Conservation (phyloP, 768 basidiomycete species). For the Roridomyces roridus region DNA sequence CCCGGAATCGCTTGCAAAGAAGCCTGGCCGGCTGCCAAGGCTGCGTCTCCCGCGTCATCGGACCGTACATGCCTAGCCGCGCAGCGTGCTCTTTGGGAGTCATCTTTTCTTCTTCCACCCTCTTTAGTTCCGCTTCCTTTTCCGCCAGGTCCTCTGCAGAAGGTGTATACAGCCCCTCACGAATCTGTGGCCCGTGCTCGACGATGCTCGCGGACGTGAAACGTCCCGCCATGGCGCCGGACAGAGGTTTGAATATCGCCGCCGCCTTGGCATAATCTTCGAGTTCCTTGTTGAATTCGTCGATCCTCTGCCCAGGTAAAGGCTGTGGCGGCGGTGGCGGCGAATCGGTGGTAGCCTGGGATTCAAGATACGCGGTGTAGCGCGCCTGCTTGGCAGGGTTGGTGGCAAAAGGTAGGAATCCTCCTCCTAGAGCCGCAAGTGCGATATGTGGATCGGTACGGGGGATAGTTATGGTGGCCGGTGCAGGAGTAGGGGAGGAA, state of each 20-base stretch:
- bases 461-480: constrained; percentile 54
- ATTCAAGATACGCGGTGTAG: constrained; percentile 81
- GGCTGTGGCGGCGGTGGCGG: constrained; percentile 56
- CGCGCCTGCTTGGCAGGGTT: constrained; percentile 84
- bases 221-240: constrained; percentile 92
- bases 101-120: constrained; percentile 60
- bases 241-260: constrained; percentile 88
- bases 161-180: constrained; percentile 75
- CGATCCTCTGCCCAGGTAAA: constrained; percentile 61
- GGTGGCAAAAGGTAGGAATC: constrained; percentile 87
- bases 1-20: constrained; percentile 92
- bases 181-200: constrained; percentile 65
- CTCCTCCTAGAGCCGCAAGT: constrained; percentile 76
- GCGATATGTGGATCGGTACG: constrained; percentile 79
- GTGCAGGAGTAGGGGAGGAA: constrained; percentile 29
- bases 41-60: constrained; percentile 76
- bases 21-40: constrained; percentile 85
- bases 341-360: constrained; percentile 62
- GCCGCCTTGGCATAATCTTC: constrained; percentile 89
- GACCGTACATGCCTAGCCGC: constrained; percentile 87
- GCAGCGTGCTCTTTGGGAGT: constrained; percentile 86
- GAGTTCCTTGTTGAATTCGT: constrained; percentile 83
- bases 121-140: constrained; percentile 48
- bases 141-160: constrained; percentile 48
- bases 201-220: constrained; percentile 83